These are phyloP conservation scores for Fusarium clavum DNA, from an alignment of 2,329 filamentous ascomycete species.

Conservation along the genomic window DNA sequence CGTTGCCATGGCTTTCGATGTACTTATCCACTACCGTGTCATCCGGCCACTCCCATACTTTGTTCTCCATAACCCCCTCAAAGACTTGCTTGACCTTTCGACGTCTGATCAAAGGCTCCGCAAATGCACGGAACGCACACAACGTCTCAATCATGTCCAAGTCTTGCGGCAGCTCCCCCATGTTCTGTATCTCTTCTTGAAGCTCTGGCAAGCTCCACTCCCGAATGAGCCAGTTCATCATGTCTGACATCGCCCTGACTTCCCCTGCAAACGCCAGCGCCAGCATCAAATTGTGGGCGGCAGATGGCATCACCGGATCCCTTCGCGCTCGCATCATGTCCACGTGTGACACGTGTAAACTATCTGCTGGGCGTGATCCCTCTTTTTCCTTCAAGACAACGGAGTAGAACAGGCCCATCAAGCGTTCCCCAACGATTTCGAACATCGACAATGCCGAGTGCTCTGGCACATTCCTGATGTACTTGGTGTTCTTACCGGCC, in stretches of 20 bases:
- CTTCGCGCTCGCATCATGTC: slow-evolving; percentile 50
- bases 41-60: slow-evolving; percentile 55
- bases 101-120: slow-evolving; percentile 55
- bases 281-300: slow-evolving; percentile 69
- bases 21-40: slow-evolving; percentile 52
- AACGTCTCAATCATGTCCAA: slow-evolving; percentile 54
- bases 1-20: slow-evolving; percentile 44
- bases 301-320: slow-evolving; percentile 53
- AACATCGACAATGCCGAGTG: slow-evolving; percentile 32
- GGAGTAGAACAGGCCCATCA: slow-evolving; percentile 46
- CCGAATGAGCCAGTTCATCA: slow-evolving; percentile 69
- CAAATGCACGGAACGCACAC: slow-evolving; percentile 62
- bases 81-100: slow-evolving; percentile 50
- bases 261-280: slow-evolving; percentile 72
- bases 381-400: slow-evolving; percentile 44
- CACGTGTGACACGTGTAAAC: slow-evolving; percentile 45
- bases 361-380: slow-evolving; percentile 32
- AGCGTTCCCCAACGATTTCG: slow-evolving; percentile 33
- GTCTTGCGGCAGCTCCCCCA: slow-evolving; percentile 50
- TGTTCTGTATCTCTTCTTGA: slow-evolving; percentile 52
- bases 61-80: slow-evolving; percentile 41
- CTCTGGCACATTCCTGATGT: slow-evolving; percentile 4
- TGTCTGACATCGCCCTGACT: slow-evolving; percentile 65
- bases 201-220: slow-evolving; percentile 55
- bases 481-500: slow-evolving; percentile 11